Evolutionary conservation across 2,329 filamentous ascomycete species (phyloP), one percentile per base, ranked within the genome.

Genomic region (Ustulina deusta): DNA sequence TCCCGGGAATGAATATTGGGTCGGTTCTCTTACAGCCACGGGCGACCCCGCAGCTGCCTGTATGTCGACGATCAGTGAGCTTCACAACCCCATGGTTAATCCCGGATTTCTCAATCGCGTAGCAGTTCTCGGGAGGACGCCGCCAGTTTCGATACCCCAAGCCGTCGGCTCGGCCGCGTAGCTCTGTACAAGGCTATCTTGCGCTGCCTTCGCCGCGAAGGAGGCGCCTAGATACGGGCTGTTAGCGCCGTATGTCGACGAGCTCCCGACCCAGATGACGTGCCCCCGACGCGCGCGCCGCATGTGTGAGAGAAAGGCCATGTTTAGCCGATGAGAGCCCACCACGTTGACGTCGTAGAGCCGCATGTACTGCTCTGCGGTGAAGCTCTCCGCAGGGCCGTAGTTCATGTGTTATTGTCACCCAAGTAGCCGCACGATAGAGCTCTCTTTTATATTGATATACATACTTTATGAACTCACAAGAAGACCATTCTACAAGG

Each of bases 1-100:
- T 49, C 77, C 78, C 0, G 78, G 78, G 0, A 79, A 79, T 57
- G 77, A 78, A 54, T 79, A 77, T 48, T 79, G 77, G 77, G 11
- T 38, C 1, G 73, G 71, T 0, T 27, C 3, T 2, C 68, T 78
- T 3, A 0, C 22, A 0, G 75, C 60, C 1, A 73, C 75, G 27
- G 78, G 77, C 2, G 78, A 79, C 55, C 77, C 78, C 6, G 78
- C 77, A 0, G 76, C 77, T 5, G 78, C 78, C 2, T 76, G 74
- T 38, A 79, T 79, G 77, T 77, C 74, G 44, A 78, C 74, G 6
- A 78, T 79, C 40, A 56, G 72, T 20, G 75, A 79, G 59, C 70
- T 79, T 46, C 78, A 79, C 51, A 79, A 79, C 40, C 75, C 77
- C 2, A 29, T 75, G 11, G 69, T 75, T 25, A 79, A 79, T 56